Evolutionary conservation across 352 stramenopile genomes (phyloP).

Genomic region (Globisporangium cederbergense): DNA sequence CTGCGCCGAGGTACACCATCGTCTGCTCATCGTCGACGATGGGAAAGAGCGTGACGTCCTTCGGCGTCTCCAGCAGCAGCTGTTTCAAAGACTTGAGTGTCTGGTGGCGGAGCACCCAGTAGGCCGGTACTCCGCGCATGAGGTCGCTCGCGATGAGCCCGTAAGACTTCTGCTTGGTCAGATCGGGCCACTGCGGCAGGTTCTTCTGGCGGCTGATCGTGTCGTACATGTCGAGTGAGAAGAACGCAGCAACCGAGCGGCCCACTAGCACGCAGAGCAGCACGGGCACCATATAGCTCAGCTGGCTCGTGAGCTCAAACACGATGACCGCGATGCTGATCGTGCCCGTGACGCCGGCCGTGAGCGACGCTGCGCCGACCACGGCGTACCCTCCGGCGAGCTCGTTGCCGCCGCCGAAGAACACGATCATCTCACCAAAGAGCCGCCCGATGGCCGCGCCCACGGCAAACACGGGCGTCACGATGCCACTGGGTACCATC

Average conservation of each 20-base stretch:
- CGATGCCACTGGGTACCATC: conserved; percentile 87
- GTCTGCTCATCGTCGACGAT: conserved; percentile 61
- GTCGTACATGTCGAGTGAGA: conserved; percentile 84
- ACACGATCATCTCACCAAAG: conserved; percentile 83
- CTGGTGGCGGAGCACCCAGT: conserved; percentile 47
- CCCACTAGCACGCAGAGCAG: conserved; percentile 77
- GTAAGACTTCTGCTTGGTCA: conserved; percentile 79
- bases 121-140: conserved; percentile 50
- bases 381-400: conserved; percentile 73
- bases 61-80: conserved; percentile 34
- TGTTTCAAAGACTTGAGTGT: conserved; percentile 47
- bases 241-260: conserved; percentile 56
- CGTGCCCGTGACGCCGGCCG: conserved; percentile 72
- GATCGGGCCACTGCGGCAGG: conserved; percentile 74
- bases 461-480: conserved; percentile 90
- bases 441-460: conserved; percentile 85
- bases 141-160: conserved; percentile 62
- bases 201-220: conserved; percentile 78
- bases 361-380: conserved; percentile 79
- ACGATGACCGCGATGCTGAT: conserved; percentile 83
- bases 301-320: conserved; percentile 86
- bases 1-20: conserved; percentile 63
- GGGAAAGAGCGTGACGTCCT: conserved; percentile 51
- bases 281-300: conserved; percentile 89
- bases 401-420: conserved; percentile 43